phyloP scores from a whole-genome alignment of 345 rosid species.

The Brassica cretica region DNA sequence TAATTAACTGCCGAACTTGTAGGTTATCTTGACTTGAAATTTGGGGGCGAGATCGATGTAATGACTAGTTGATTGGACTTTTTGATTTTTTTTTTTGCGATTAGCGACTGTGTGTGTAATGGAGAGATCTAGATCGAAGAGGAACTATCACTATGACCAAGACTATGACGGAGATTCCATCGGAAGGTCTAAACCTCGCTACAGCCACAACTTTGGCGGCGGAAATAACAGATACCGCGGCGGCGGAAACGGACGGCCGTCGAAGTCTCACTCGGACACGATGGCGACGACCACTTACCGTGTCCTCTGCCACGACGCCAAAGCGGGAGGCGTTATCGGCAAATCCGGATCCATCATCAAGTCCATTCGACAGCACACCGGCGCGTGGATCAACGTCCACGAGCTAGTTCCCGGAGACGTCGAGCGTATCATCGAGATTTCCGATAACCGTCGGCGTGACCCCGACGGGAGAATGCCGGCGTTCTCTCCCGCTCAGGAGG shows the following conservation, averaged over 20 bases:
- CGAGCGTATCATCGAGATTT: conserved; percentile 94
- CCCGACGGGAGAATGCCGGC: conserved; percentile 92
- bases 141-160: conserved; percentile 88
- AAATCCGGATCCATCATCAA: conserved; percentile 94
- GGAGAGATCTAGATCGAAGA: conserved; percentile 98
- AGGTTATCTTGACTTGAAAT: conserved; percentile 13
- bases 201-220: conserved; percentile 53
- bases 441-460: conserved; percentile 91
- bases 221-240: conserved; percentile 43
- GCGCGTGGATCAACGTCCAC: conserved; percentile 98
- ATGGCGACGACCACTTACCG: conserved; percentile 90
- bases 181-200: conserved; percentile 69
- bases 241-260: conserved; percentile 37
- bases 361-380: conserved; percentile 87
- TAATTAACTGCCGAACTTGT: background rate
- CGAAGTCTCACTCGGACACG: conserved; percentile 53
- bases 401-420: conserved; percentile 87
- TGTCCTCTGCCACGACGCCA: conserved; percentile 85
- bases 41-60: background rate
- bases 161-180: conserved; percentile 76
- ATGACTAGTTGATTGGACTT: conserved; percentile 17
- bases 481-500: conserved; percentile 97
- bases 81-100: background rate
- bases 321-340: conserved; percentile 98
- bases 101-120: conserved; percentile 13